Base-by-base conservation (phyloP, 1,139 yeast genomes). In the Hanseniaspora uvarum region DNA sequence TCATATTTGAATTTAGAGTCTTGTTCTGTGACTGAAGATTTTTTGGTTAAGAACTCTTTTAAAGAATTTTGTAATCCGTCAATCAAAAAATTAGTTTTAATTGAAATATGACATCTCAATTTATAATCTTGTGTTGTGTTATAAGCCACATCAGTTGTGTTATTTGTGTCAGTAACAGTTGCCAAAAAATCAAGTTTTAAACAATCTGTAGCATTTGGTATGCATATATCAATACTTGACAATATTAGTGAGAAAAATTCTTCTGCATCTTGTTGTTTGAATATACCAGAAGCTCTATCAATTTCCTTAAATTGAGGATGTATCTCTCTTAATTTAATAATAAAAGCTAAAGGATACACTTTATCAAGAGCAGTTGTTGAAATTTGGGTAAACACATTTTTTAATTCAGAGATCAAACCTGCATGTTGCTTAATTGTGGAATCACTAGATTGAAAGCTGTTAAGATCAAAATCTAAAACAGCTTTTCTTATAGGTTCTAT, bases 231-330 rank as follows among this genome's bases (percentile, higher is more conserved):
- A 58, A 87, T 68, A 34, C 76, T 69, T 46, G 73, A 71, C 59
- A 89, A 70, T 55, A 92, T 75, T 65, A 86, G 94, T 14, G 96
- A 83, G 70, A 81, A 88, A 26, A 94, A 86, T 67, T 92, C 99
- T 70, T 92, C 99, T 0, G 98, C 98, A 72, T 92, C 99, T 68
- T 92, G 99, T 70, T 92, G 98, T 66, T 86, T 88, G 66, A 77
- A 85, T 57, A 77, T 73, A 1, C 96, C 96, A 55, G 73, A 71
- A 51, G 76, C 75, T 52, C 78, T 65, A 57, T 72, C 77, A 59
- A 77, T 74, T 65, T 92, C 96, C 45, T 85, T 86, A 69, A 94
- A 92, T 69, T 94, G 97, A 1, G 97, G 96, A 63, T 79, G 86
- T 21, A 74, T 71, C 55, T 74, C 72, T 68, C 92, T 78, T 58